Evolutionary conservation across 371 early-diverging fungal genomes (phyloP).

Genomic region (Rhizopus arrhizus): DNA sequence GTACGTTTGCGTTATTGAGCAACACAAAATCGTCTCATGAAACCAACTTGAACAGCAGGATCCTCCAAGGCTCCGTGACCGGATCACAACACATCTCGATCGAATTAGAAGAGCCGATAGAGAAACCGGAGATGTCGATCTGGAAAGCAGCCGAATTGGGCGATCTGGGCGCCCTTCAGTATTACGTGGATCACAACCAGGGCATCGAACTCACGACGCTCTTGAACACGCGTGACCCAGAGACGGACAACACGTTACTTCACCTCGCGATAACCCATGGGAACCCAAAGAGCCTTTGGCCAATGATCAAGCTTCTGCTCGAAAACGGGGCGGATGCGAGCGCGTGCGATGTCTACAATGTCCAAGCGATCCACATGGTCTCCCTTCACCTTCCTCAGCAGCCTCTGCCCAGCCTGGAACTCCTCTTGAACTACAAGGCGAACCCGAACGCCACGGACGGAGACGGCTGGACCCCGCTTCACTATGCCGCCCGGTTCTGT

Average conservation of each 20-base stretch:
- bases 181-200: slow-evolving; percentile 21
- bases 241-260: slow-evolving; percentile 51
- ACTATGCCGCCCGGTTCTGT: slow-evolving; percentile 62
- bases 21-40: slow-evolving; percentile 24
- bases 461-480: slow-evolving; percentile 75
- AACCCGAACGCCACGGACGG: slow-evolving; percentile 62
- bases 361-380: slow-evolving; percentile 45
- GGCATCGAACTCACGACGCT: slow-evolving; percentile 15
- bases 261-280: slow-evolving; percentile 42
- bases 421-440: slow-evolving; percentile 36
- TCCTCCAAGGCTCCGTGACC: not conserved
- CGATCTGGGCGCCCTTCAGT: slow-evolving; percentile 25
- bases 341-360: slow-evolving; percentile 43
- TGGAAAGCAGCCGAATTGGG: slow-evolving; percentile 41
- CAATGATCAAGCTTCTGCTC: slow-evolving; percentile 40
- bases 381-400: slow-evolving; percentile 32
- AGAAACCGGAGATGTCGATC: slow-evolving; percentile 16
- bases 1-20: slow-evolving; percentile 29
- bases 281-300: slow-evolving; percentile 29
- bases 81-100: not conserved
- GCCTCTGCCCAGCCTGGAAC: slow-evolving; percentile 41
- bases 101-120: not conserved
- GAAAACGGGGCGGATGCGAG: slow-evolving; percentile 54
- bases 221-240: slow-evolving; percentile 53
- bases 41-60: not conserved